Conservation (phyloP, 2,329 filamentous ascomycete species). For the Exophiala spinifera region DNA sequence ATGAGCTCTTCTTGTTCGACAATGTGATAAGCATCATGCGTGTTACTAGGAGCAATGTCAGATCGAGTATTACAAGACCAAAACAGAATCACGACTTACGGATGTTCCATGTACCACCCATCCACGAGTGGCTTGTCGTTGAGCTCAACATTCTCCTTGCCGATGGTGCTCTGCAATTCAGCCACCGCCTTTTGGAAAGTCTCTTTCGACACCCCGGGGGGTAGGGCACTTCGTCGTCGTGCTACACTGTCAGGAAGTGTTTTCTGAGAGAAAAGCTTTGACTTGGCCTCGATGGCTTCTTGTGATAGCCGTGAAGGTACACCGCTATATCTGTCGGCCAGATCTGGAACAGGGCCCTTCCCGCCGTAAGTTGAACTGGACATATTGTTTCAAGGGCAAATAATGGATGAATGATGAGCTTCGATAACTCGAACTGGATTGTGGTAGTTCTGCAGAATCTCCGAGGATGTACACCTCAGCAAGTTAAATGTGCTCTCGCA, state of each 20-base stretch:
- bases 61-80: too few species aligned
- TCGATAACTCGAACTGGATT: background rate
- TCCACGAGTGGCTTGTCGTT: conserved; percentile 31
- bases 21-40: conserved; percentile 45
- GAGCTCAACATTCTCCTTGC: conserved; percentile 24
- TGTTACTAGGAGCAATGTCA: conserved; percentile 27
- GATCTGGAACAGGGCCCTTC: conserved; percentile 15
- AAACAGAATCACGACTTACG: conserved; percentile 28
- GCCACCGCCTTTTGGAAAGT: conserved; percentile 24
- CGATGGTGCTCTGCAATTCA: conserved; percentile 21
- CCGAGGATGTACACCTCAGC: background rate
- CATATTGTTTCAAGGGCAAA: conserved; percentile 10
- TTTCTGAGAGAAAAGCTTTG: conserved; percentile 24
- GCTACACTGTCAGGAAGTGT: conserved; percentile 22
- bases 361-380: conserved; percentile 7
- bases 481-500: background rate
- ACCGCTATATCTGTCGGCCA: conserved; percentile 17
- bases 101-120: conserved; percentile 39
- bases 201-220: conserved; percentile 21
- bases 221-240: conserved; percentile 16
- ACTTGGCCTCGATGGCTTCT: conserved; percentile 24
- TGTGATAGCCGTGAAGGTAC: conserved; percentile 19
- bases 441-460: background rate
- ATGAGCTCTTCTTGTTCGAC: conserved; percentile 44
- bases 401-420: background rate